These are phyloP conservation scores for Astragalus glycyphyllos DNA, from an alignment of 306 rosid genomes.

Conservation along the genomic window DNA sequence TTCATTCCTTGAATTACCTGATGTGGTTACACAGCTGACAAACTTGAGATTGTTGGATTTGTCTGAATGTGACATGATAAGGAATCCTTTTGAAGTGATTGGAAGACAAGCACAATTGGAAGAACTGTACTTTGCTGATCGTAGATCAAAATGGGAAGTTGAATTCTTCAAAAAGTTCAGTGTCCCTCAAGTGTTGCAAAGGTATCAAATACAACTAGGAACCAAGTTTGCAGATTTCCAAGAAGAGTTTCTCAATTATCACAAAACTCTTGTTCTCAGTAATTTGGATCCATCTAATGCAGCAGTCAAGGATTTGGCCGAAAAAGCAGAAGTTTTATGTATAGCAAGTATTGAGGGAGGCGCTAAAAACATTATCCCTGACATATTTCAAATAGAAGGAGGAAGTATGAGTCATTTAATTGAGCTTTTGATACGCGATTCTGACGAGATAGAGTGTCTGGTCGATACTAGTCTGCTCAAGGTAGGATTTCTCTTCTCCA, in stretches of 20 bases:
- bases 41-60: constrained; percentile 40
- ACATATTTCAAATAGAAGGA: constrained; percentile 15
- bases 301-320: not conserved
- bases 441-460: constrained; percentile 16
- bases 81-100: constrained; percentile 32
- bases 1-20: constrained; percentile 41
- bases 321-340: constrained; percentile 19
- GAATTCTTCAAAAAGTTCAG: not conserved
- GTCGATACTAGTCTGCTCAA: not conserved
- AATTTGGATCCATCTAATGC: not conserved
- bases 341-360: not conserved
- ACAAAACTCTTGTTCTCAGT: not conserved
- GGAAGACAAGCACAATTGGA: constrained; percentile 12
- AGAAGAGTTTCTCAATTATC: not conserved
- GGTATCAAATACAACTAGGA: constrained; percentile 21
- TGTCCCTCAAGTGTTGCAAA: not conserved
- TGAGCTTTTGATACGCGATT: not conserved
- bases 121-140: constrained; percentile 36
- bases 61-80: not conserved
- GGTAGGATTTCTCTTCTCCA: constrained; percentile 22
- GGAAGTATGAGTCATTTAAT: constrained; percentile 23
- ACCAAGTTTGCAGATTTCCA: not conserved
- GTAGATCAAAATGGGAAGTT: not conserved
- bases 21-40: not conserved
- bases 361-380: constrained; percentile 38